Base-by-base conservation (phyloP, 2,329 filamentous ascomycete species). In the Ramichloridium luteum region DNA sequence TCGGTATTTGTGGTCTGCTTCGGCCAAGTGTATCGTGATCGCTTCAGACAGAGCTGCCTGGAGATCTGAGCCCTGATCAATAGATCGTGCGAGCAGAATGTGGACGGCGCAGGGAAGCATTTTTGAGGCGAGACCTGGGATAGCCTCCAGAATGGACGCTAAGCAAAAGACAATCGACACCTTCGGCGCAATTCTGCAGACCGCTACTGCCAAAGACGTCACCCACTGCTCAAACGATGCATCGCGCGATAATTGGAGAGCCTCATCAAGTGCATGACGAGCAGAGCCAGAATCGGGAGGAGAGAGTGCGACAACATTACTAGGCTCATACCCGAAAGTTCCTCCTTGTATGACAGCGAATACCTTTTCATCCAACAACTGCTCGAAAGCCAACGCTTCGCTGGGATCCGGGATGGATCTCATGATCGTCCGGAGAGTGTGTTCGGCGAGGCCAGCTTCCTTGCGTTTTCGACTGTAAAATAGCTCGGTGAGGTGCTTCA, bases 81-180 rank as follows among this genome's bases (percentile, higher is more conserved):
- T 57, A 46, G 88, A 77, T 25, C 72, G 69, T 1, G 75, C 61
- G 1, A 98, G 65, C 11, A 85, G 74, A 25, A 93, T 64, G 55
- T 98, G 92, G 3, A 93, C 62, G 32, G 96, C 70, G 16, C 34
- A 39, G 0, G 86, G 85, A 30, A 96, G 77, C 0, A 83, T 65
- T 25, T 75, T 70, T 38, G 77, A 70, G 0, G 85, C 79, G 49
- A 94, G 75, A 0, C 72, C 70, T 25, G 72, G 67, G 15, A 88
- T 72, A 9, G 68, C 65, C 9, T 62, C 56, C 4, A 94, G 61
- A 23, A 90, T 68, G 4, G 72, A 70, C 2, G 70, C 63, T 14
- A 96, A 57, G 2, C 78, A 70, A 8, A 70, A 70, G 25, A 94
- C 64, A 2, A 93, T 64, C 10, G 78, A 70, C 37, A 82, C 77